Conservation (phyloP, 2,329 filamentous ascomycete species). For the Nigrospora sphaerica region DNA sequence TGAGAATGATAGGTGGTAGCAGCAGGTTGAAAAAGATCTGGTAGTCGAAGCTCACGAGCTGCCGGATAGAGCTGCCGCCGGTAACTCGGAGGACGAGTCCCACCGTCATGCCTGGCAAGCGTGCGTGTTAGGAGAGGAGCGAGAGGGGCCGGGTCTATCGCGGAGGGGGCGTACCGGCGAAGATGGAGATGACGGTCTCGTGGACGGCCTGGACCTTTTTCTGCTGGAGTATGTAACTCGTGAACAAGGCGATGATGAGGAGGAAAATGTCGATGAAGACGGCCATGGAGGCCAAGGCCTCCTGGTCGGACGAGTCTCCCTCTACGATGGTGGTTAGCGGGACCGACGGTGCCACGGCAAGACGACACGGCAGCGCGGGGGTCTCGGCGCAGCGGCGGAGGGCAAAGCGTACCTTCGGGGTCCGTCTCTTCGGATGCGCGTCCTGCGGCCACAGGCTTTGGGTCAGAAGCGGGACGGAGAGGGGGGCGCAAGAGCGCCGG, state of each 20-base stretch:
- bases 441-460: slow-evolving; percentile 20
- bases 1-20: slow-evolving; percentile 95
- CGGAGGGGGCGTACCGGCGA: slow-evolving; percentile 59
- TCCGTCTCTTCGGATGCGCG: slow-evolving; percentile 39
- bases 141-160: not conserved
- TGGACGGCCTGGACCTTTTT: slow-evolving; percentile 96
- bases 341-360: not conserved
- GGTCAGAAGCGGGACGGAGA: not conserved
- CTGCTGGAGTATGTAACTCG: slow-evolving; percentile 93
- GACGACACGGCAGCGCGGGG: too few species aligned
- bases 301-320: slow-evolving; percentile 75
- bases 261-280: slow-evolving; percentile 95
- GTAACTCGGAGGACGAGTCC: slow-evolving; percentile 81
- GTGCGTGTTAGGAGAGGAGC: slow-evolving; percentile 5
- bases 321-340: slow-evolving; percentile 41
- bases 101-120: slow-evolving; percentile 75
- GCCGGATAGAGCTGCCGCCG: slow-evolving; percentile 75
- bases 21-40: slow-evolving; percentile 99
- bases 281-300: slow-evolving; percentile 93
- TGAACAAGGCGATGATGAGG: slow-evolving; percentile 90
- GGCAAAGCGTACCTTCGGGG: slow-evolving; percentile 32
- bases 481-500: slow-evolving; percentile 3
- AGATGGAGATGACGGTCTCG: slow-evolving; percentile 97
- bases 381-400: not conserved
- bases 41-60: slow-evolving; percentile 93